These are phyloP conservation scores for Immersiella caudata DNA, from an alignment of 495 filamentous ascomycete species.

Conservation along the genomic window DNA sequence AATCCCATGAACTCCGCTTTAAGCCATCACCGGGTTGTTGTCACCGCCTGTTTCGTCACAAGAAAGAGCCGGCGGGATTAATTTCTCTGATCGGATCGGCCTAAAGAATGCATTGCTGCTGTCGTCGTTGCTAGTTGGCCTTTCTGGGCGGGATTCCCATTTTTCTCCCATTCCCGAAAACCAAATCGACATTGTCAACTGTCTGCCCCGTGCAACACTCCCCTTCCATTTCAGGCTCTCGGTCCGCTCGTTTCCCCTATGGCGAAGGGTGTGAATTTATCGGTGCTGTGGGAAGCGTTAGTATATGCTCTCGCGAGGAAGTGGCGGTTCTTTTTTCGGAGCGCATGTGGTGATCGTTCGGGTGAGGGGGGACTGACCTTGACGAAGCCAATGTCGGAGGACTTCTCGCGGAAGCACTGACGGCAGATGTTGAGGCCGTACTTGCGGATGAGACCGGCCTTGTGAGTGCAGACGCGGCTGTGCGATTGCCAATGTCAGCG, in stretches of 20 bases:
- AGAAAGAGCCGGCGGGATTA: not conserved
- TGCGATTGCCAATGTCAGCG: constrained; percentile 13
- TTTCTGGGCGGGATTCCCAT: not conserved
- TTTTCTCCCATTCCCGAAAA: not conserved
- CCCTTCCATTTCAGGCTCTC: not conserved
- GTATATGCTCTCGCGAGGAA: not conserved
- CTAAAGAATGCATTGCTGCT: constrained; percentile 13
- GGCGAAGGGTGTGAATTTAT: constrained; percentile 26
- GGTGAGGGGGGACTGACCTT: constrained; percentile 67
- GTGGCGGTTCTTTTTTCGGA: constrained; percentile 7
- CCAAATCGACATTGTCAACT: not conserved
- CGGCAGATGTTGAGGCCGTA: constrained; percentile 99
- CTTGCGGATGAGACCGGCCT: constrained; percentile 96
- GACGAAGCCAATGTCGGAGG: constrained; percentile 91
- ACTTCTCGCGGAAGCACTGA: constrained; percentile 99
- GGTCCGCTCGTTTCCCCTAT: not conserved
- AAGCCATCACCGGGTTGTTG: constrained; percentile 6
- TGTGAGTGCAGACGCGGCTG: constrained; percentile 95
- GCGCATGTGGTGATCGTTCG: not conserved
- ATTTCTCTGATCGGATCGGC: not conserved
- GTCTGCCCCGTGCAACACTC: not conserved
- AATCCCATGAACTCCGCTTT: constrained; percentile 18
- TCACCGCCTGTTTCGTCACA: constrained; percentile 9
- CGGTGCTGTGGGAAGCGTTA: constrained; percentile 35
- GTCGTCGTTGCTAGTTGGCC: not conserved